Base-by-base conservation (phyloP, 2,329 filamentous ascomycete species). In the Graphiopsis chlorocephala region DNA sequence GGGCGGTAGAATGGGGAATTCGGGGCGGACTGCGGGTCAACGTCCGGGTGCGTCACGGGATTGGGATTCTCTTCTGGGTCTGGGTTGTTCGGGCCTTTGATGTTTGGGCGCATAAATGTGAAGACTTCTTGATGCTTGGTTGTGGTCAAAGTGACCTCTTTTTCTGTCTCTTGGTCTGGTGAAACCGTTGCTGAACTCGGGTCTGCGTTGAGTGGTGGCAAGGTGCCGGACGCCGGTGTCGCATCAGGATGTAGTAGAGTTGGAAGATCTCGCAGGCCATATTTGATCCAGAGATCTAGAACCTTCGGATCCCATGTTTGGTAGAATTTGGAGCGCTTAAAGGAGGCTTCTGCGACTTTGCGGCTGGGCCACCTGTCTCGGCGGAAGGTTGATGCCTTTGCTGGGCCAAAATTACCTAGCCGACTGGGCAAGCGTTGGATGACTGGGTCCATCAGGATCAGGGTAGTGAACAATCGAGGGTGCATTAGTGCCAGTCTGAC, bases 51-150 rank as follows among this genome's bases (percentile, higher is more conserved):
- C 6, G 79, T 80, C n/a, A 75, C 63, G 12, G 75, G 72, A 59
- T 80, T 78, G 3, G 79, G 69, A 20, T 70, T 66, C 0, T 66
- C 73, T 45, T 76, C 76, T 4, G 72, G 75, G 42, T 69, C 52
- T 4, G 69, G 69, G 63, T 69, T 68, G 15, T 65, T 64, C 4
- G 65, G 11, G 2, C 68, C 68, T 2, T 68, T 67, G 31, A 84
- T 86, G 65, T 85, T 85, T 0, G 88, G 85, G 0, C 90, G 85
- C 68, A 91, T 78, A 75, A 90, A 95, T 1, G 88, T 92, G 72
- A 92, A 89, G 64, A 95, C 90, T 80, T 96, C 92, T 74, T 97
- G 92, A 76, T 96, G 90, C 72, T 93, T 92, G 0, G 92, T 89
- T 0, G 94, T 98, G 1, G 86, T 85, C 2, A 95, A 82, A 0